Conservation (phyloP, 805 yeast genomes). For the Starmerella scarabaei region DNA sequence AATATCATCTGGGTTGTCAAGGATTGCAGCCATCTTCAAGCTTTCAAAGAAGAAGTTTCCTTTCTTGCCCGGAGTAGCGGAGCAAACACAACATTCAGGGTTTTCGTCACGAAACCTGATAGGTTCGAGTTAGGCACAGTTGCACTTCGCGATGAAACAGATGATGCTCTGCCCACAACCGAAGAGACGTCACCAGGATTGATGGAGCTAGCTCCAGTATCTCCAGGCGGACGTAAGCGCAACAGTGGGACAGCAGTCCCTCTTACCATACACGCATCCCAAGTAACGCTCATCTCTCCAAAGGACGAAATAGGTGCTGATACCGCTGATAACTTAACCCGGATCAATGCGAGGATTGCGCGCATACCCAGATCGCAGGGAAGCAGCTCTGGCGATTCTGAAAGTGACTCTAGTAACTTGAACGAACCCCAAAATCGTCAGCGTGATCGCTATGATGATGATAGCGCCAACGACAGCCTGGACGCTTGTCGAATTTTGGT, state of each 20-base stretch:
- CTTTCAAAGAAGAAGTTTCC: conserved; percentile 37
- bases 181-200: neutral
- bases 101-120: conserved; percentile 15
- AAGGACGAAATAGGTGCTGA: too few species aligned
- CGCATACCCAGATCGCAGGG: neutral
- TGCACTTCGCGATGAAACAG: neutral
- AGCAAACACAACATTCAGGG: conserved; percentile 3
- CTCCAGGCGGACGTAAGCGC: neutral
- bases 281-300: neutral
- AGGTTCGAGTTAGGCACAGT: conserved; percentile 6
- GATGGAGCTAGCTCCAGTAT: neutral
- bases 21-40: conserved; percentile 32
- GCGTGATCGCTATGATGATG: neutral
- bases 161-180: neutral
- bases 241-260: neutral
- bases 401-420: neutral
- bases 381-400: neutral
- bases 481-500: conserved; percentile 7
- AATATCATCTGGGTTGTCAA: conserved; percentile 24
- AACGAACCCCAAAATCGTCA: too few species aligned
- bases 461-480: neutral
- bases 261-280: neutral
- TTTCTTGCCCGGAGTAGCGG: conserved; percentile 26
- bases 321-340: too few species aligned
- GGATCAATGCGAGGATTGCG: too few species aligned